phyloP scores from a whole-genome alignment of 805 yeast species.

The Spathaspora arborariae region DNA sequence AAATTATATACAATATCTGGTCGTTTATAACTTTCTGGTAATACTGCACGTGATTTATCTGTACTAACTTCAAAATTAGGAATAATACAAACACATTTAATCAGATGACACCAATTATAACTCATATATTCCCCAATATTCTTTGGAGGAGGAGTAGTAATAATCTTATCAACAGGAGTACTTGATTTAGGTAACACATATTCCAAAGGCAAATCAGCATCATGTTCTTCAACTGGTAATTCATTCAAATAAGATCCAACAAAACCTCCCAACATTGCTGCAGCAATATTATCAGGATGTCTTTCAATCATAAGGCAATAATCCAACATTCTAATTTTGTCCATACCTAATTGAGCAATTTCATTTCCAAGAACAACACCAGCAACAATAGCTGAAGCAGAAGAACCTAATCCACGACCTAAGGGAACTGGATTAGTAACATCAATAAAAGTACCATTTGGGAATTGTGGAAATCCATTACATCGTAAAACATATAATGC shows the following conservation, averaged over 20 bases:
- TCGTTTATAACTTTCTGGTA: slow-evolving; percentile 75
- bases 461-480: slow-evolving; percentile 71
- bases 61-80: slow-evolving; percentile 95
- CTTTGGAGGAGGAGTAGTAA: slow-evolving; percentile 57
- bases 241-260: slow-evolving; percentile 93
- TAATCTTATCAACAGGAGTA: slow-evolving; percentile 53
- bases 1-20: slow-evolving; percentile 87
- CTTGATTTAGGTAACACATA: slow-evolving; percentile 74
- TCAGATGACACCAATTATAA: slow-evolving; percentile 75
- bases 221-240: slow-evolving; percentile 60
- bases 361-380: slow-evolving; percentile 90
- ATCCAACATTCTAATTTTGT: slow-evolving; percentile 83
- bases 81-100: slow-evolving; percentile 86
- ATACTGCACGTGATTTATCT: slow-evolving; percentile 83
- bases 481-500: slow-evolving; percentile 90
- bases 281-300: slow-evolving; percentile 97
- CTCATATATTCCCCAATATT: slow-evolving; percentile 86
- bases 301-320: slow-evolving; percentile 96
- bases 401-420: slow-evolving; percentile 95
- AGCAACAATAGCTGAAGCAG: slow-evolving; percentile 98
- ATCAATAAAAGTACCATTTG: slow-evolving; percentile 74
- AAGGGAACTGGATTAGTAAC: slow-evolving; percentile 91
- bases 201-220: slow-evolving; percentile 73
- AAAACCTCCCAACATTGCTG: slow-evolving; percentile 99
- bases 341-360: slow-evolving; percentile 67